Base-by-base conservation (phyloP, 805 yeast genomes). In the Wickerhamiella nectarea region DNA sequence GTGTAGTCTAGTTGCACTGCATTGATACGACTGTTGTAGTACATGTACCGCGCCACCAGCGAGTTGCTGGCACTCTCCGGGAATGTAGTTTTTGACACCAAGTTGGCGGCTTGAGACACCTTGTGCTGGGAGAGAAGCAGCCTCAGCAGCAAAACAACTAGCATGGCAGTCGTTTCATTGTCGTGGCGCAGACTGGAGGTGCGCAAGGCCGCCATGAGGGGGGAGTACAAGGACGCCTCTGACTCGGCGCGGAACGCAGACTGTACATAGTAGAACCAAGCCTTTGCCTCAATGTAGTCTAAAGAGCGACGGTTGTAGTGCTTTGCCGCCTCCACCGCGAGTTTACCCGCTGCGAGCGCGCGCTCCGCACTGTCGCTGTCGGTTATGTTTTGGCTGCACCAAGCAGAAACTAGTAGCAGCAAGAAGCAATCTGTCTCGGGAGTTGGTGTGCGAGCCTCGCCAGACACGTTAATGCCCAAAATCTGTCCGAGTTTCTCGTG, bases 1-100 rank as follows among this genome's bases (percentile, higher is more conserved):
- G 94, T 77, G 62, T 91, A 91, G 63, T 91, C 87, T 53, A 91
- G 74, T 66, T 89, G 97, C 52, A 91, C 79, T 4, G 96, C 85
- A 55, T 76, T 77, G 56, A 91, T 83, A 51, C 81, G 78, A n/a
- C 95, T 89, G 59, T 86, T 66, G 58, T 91, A 91, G 65, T 80
- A 91, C 63, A 76, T 80, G 60, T 86, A 87, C 63, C 99, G 75
- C 7, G 96, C 94, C 38, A 80, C 85, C 56, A 89, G 74, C 3
- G 96, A 81, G 52, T 84, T 85, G 17, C 85, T 78, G 5, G 91
- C 89, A 44, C 76, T 71, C 48, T 72, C 77, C 20, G 97, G 97
- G 62, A 89, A 91, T 48, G 80, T 83, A 20, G 86, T 74, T 63
- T 91, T 91, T 53, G 82, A 83, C 28, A 89, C 82, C 56, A 91